phyloP scores from a whole-genome alignment of 306 rosid genomes.

The Erythrophleum fordii region DNA sequence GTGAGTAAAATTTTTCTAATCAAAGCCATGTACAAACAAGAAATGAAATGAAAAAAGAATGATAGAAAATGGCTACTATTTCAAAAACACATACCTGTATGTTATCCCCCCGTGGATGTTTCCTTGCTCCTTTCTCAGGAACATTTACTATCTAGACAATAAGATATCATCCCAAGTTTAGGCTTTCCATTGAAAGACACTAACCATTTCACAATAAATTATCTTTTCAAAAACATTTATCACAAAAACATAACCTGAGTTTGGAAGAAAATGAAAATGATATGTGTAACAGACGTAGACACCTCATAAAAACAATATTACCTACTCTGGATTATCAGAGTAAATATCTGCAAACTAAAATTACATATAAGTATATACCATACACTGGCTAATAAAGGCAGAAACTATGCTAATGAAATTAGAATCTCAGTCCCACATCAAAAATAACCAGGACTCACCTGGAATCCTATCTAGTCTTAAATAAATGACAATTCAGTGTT shows the following conservation, averaged over 20 bases:
- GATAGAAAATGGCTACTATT: constrained; percentile 18
- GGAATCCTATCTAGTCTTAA: neutral
- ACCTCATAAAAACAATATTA: neutral
- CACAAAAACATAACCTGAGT: constrained; percentile 17
- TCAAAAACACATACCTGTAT: constrained; percentile 71
- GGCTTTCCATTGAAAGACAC: constrained; percentile 34
- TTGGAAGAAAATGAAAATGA: neutral
- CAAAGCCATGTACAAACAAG: neutral
- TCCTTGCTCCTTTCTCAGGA: constrained; percentile 98
- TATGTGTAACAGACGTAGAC: constrained; percentile 1
- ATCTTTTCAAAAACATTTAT: constrained; percentile 21
- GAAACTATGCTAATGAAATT: neutral
- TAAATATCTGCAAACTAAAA: constrained; percentile 20
- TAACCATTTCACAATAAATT: constrained; percentile 14
- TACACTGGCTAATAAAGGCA: constrained; percentile 2
- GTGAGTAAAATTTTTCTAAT: neutral
- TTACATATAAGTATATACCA: neutral
- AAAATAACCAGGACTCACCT: constrained; percentile 1
- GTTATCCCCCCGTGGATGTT: constrained; percentile 95
- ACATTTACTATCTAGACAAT: constrained; percentile 91
- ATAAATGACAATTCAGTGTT: constrained; percentile 9
- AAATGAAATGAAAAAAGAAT: constrained; percentile 2
- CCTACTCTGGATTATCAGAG: constrained; percentile 12
- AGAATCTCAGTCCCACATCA: constrained; percentile 11
- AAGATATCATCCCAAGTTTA: constrained; percentile 45